Conservation (phyloP, 352 stramenopile species). For the Phytophthora cryptogea region DNA sequence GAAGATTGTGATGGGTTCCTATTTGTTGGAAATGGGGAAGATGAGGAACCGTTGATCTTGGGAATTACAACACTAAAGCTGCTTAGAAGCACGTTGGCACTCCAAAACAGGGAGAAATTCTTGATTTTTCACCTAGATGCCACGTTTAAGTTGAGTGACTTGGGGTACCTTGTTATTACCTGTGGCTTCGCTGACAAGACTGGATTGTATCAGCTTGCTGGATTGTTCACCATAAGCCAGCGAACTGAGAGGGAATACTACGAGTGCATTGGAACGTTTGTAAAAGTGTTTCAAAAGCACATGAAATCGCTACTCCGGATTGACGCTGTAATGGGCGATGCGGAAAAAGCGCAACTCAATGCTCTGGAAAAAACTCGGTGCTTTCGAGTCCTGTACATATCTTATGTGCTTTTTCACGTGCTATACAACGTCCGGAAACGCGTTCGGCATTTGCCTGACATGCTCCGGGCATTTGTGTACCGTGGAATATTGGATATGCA, state of each 20-base stretch:
- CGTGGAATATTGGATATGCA: slow-evolving; percentile 6
- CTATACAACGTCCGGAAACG: slow-evolving; percentile 28
- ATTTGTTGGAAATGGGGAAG: background rate
- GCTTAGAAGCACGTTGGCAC: background rate
- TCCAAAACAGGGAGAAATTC: background rate
- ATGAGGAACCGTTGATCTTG: background rate
- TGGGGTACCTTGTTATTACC: slow-evolving; percentile 11
- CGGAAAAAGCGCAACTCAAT: slow-evolving; percentile 4
- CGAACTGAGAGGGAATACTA: slow-evolving; percentile 1
- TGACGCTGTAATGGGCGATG: too few relatives aligned
- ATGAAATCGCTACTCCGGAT: background rate
- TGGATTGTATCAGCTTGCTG: background rate
- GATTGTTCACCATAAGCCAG: slow-evolving; percentile 7
- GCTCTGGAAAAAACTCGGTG: background rate
- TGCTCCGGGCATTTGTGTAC: background rate
- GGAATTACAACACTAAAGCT: slow-evolving; percentile 1
- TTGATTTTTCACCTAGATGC: background rate
- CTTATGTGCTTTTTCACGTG: slow-evolving; percentile 26
- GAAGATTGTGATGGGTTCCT: slow-evolving; percentile 1
- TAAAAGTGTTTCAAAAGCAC: background rate
- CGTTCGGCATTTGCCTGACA: slow-evolving; percentile 7
- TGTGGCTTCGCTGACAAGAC: slow-evolving; percentile 8
- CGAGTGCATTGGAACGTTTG: background rate
- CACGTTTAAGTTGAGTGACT: background rate
- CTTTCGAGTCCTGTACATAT: background rate